Percentiles rank a stretch among this genome's conserved stretches.
Conservation (phyloP, 805 yeast species). For the Lachancea lanzarotensis region DNA sequence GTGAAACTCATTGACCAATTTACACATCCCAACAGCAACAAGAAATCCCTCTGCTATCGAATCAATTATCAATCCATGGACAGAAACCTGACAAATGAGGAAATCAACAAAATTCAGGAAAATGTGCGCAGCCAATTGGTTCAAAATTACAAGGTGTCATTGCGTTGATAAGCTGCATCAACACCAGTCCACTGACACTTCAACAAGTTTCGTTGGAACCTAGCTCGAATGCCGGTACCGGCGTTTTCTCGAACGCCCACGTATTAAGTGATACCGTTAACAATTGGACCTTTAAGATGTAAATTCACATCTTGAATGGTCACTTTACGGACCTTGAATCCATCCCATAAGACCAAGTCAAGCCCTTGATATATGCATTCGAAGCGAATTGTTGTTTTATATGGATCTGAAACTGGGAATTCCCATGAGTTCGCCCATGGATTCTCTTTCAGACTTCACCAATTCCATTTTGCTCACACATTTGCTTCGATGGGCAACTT, state of each 20-base stretch:
- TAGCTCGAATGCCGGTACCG: constrained; percentile 2
- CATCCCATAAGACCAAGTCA: not conserved
- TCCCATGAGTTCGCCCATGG: constrained; percentile 76
- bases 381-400: constrained; percentile 52
- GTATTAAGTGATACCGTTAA: not conserved
- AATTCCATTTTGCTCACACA: constrained; percentile 44
- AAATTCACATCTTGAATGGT: not conserved
- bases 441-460: constrained; percentile 48
- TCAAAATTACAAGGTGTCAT: constrained; percentile 46
- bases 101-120: constrained; percentile 68
- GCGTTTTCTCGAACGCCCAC: not conserved
- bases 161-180: constrained; percentile 34
- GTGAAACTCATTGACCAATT: constrained; percentile 79
- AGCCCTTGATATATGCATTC: not conserved
- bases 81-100: constrained; percentile 77
- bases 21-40: constrained; percentile 73
- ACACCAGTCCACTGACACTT: not conserved
- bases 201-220: not conserved
- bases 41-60: constrained; percentile 77
- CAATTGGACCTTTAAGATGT: not conserved
- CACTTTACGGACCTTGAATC: not conserved
- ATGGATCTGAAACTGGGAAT: constrained; percentile 92
- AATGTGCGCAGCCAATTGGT: constrained; percentile 54
- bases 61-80: constrained; percentile 95
- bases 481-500: constrained; percentile 54